phyloP scores from a whole-genome alignment of 768 basidiomycete genomes.

The Suillus subalutaceus region DNA sequence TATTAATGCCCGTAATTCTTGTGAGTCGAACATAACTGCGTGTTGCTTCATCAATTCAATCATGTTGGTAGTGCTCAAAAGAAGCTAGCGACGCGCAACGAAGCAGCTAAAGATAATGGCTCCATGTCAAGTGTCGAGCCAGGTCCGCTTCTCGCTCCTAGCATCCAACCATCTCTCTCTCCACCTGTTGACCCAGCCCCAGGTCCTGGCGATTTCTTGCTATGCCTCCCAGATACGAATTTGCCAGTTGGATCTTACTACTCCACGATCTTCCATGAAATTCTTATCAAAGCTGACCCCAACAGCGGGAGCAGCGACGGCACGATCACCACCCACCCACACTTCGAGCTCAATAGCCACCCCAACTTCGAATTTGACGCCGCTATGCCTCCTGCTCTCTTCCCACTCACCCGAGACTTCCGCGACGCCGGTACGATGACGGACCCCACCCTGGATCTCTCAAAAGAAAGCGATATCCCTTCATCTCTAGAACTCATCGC shows the following conservation, averaged over 20 bases:
- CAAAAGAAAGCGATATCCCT: neutral
- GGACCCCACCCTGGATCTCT: neutral
- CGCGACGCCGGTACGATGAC: slow-evolving; percentile 1
- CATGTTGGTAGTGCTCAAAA: neutral
- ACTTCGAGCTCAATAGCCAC: neutral
- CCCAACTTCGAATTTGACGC: neutral
- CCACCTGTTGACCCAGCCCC: neutral
- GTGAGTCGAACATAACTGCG: no score
- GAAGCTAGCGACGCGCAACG: neutral
- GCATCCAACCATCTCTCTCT: neutral
- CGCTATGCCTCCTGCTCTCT: neutral
- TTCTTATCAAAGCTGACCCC: neutral
- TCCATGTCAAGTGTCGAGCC: slow-evolving; percentile 4
- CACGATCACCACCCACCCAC: neutral
- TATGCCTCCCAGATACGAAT: slow-evolving; percentile 2
- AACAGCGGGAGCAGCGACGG: neutral
- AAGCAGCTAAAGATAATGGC: neutral
- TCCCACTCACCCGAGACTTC: neutral
- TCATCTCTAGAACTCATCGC: neutral
- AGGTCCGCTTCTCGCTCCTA: neutral
- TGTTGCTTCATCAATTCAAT: neutral
- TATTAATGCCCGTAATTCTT: no score
- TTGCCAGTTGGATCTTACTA: neutral
- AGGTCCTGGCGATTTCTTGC: neutral
- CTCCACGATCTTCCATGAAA: slow-evolving; percentile 3